Evolutionary conservation across 768 basidiomycete genomes (phyloP).

Genomic region (Phaeotremella fagi): DNA sequence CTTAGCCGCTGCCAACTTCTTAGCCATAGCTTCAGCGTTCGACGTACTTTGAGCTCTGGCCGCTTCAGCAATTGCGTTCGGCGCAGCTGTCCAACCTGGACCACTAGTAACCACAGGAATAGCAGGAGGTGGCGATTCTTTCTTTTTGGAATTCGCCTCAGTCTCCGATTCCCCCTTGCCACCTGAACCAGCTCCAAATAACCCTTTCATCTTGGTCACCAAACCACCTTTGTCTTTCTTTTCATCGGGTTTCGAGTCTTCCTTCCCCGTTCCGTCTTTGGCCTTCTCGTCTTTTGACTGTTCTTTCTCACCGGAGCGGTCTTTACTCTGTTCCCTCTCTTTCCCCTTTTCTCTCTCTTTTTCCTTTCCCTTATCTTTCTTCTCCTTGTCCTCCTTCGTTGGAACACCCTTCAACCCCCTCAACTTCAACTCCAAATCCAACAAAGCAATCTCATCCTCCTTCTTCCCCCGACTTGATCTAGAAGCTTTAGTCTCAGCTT

Average conservation of each 20-base stretch:
- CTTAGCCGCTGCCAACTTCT: neutral
- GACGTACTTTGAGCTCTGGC: neutral
- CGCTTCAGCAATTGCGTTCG: constrained; percentile 11
- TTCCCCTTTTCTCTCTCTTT: constrained; percentile 9
- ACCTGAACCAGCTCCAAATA: too few species aligned
- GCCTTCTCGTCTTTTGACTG: constrained; percentile 1
- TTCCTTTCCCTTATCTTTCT: constrained; percentile 6
- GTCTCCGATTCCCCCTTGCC: neutral
- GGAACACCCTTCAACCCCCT: constrained; percentile 7
- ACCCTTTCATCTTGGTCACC: neutral
- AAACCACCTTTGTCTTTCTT: constrained; percentile 2
- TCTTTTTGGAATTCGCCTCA: neutral
- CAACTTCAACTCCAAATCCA: constrained; percentile 12
- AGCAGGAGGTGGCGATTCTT: neutral
- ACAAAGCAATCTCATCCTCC: constrained; percentile 8
- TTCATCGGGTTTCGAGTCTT: constrained; percentile 2
- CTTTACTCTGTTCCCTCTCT: constrained; percentile 13
- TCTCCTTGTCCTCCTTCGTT: constrained; percentile 8
- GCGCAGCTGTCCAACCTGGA: constrained; percentile 14
- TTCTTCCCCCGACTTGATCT: constrained; percentile 17
- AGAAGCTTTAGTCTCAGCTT: neutral
- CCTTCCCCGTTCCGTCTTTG: constrained; percentile 15
- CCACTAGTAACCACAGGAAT: neutral
- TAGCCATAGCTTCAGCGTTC: constrained; percentile 2
- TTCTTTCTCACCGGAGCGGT: constrained; percentile 3